These are phyloP conservation scores for Patellifolia procumbens DNA, from an alignment of 179 eudicot species.

Conservation along the genomic window DNA sequence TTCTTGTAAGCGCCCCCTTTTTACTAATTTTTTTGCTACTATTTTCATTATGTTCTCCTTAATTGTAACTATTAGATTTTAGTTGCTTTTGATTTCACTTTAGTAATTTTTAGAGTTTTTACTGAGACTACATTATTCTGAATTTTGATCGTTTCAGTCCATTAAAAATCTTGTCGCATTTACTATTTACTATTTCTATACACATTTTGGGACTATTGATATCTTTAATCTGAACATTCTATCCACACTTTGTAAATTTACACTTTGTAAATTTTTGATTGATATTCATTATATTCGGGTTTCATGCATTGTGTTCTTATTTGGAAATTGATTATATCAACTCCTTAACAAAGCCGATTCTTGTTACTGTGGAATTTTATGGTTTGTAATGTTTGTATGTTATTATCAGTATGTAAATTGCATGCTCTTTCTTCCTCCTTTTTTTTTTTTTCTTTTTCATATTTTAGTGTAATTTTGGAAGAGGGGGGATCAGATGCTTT, in stretches of 20 bases:
- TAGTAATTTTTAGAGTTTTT: no score
- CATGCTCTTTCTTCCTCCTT: no score
- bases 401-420: neutral
- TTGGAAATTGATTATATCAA: neutral
- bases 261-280: no score
- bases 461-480: neutral
- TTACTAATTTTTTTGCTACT: neutral
- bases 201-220: no score
- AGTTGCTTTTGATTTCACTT: no score
- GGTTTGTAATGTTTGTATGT: neutral
- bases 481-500: neutral
- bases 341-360: neutral
- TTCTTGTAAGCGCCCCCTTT: constrained; percentile 45
- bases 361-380: neutral
- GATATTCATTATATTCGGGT: neutral
- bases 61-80: neutral
- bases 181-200: no score
- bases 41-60: neutral
- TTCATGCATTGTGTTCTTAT: neutral
- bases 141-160: no score
- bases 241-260: no score
- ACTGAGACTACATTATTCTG: no score
- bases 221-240: no score
- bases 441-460: neutral
- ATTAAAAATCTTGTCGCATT: no score